Conservation (phyloP, 1,139 yeast genomes). For the Protomyces inundatus region DNA sequence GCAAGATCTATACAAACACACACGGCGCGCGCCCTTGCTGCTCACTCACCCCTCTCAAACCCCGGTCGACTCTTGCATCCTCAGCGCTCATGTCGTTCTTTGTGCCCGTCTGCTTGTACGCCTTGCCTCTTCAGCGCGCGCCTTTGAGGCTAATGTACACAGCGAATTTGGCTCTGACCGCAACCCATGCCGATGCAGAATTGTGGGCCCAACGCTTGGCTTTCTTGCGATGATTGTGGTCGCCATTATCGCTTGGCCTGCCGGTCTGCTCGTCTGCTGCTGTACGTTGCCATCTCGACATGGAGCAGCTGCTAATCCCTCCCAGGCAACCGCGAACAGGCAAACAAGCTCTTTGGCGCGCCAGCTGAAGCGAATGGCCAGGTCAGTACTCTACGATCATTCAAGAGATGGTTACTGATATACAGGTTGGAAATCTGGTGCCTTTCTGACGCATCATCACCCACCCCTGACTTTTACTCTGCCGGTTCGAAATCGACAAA, state of each 20-base stretch:
- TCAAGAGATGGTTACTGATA: neutral
- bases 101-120: neutral
- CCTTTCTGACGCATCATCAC: constrained; percentile 2
- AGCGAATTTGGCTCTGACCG: constrained; percentile 19
- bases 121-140: neutral
- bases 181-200: constrained; percentile 23
- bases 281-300: neutral
- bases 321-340: neutral
- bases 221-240: constrained; percentile 18
- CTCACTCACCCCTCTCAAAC: too few relatives aligned
- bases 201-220: constrained; percentile 27
- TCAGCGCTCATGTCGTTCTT: neutral
- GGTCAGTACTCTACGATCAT: neutral
- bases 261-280: constrained; percentile 16
- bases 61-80: too few relatives aligned
- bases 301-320: neutral
- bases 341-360: constrained; percentile 15
- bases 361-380: constrained; percentile 22
- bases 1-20: too few relatives aligned
- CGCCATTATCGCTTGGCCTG: constrained; percentile 27
- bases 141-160: neutral
- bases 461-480: too few relatives aligned
- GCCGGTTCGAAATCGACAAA: too few relatives aligned
- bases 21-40: too few relatives aligned
- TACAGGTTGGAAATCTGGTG: constrained; percentile 7